phyloP scores from a whole-genome alignment of 371 early-diverging fungal genomes.

The Thermomucor indicae-seudaticae region DNA sequence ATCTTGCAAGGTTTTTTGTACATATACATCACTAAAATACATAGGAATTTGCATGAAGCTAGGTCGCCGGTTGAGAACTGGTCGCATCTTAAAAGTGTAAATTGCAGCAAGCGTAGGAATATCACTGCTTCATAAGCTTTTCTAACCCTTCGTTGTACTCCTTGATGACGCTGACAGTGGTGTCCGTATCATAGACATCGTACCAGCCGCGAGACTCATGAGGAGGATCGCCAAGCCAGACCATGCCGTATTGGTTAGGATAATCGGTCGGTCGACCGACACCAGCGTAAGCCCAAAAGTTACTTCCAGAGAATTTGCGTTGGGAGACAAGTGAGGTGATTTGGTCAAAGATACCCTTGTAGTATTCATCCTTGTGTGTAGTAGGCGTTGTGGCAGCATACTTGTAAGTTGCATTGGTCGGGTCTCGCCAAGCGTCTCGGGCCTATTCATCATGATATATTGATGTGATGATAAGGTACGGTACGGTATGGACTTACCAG shows the following conservation, averaged over 20 bases:
- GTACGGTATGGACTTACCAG: conserved; percentile 11
- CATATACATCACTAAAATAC: too few species aligned
- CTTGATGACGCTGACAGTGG: conserved; percentile 23
- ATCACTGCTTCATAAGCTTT: too few species aligned
- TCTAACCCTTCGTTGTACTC: conserved; percentile 2
- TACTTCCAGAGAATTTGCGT: conserved; percentile 19
- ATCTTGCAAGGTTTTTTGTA: too few species aligned
- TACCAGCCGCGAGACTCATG: conserved; percentile 49
- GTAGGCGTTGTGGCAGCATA: conserved; percentile 42
- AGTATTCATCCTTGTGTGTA: conserved; percentile 43
- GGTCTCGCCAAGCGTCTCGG: conserved; percentile 41
- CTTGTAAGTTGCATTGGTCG: conserved; percentile 23
- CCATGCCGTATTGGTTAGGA: conserved; percentile 32
- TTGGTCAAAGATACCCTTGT: conserved; percentile 29
- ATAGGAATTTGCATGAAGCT: too few species aligned
- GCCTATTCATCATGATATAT: conserved; percentile 9
- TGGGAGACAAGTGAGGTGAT: conserved; percentile 22
- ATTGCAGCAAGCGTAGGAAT: too few species aligned
- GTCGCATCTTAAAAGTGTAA: too few species aligned
- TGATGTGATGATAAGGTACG: background rate
- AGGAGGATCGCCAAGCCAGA: conserved; percentile 44
- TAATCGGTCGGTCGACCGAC: conserved; percentile 30
- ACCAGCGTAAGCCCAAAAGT: conserved; percentile 47
- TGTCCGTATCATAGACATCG: conserved; percentile 35
- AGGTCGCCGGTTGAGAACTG: too few species aligned